Evolutionary conservation across 129 eudicot genomes (phyloP).

Genomic region (Centrapalus pauciflorus): DNA sequence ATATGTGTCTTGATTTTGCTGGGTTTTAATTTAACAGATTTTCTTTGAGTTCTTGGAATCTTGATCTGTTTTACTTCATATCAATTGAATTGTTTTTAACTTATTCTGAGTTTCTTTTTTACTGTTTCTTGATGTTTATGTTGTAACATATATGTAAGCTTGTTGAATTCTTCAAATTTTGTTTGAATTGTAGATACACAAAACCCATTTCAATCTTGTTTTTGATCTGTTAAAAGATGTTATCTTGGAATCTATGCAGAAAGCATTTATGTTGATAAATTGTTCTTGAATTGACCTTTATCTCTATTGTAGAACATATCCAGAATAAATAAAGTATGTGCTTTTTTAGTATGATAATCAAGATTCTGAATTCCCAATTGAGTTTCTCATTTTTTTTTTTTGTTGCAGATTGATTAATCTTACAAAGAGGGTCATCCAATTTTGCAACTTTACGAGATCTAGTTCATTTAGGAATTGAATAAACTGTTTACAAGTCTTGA

Average conservation of each 20-base stretch:
- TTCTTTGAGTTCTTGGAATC: not conserved
- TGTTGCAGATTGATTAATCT: conserved; percentile 29
- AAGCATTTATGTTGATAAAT: not conserved
- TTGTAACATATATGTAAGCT: not conserved
- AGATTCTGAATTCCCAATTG: conserved; percentile 8
- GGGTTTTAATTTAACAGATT: not conserved
- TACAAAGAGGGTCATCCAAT: too few relatives aligned
- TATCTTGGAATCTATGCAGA: conserved; percentile 1
- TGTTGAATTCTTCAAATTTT: not conserved
- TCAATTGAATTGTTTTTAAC: not conserved
- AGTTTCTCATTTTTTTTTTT: conserved; percentile 6
- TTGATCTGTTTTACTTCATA: not conserved
- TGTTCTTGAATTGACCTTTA: conserved; percentile 21
- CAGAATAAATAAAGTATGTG: conserved; percentile 10
- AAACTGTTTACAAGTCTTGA: too few relatives aligned
- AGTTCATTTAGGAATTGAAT: not conserved
- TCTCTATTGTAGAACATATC: conserved; percentile 3
- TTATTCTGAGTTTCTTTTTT: not conserved
- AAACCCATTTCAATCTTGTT: conserved; percentile 5
- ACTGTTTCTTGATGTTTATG: not conserved
- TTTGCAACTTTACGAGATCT: not conserved
- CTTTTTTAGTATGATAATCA: conserved; percentile 11
- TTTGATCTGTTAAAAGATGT: not conserved
- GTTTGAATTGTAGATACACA: conserved; percentile 1
- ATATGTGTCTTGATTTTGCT: not conserved